Evolutionary conservation across 2,329 filamentous ascomycete genomes (phyloP).

Genomic region (Penicillium decumbens): DNA sequence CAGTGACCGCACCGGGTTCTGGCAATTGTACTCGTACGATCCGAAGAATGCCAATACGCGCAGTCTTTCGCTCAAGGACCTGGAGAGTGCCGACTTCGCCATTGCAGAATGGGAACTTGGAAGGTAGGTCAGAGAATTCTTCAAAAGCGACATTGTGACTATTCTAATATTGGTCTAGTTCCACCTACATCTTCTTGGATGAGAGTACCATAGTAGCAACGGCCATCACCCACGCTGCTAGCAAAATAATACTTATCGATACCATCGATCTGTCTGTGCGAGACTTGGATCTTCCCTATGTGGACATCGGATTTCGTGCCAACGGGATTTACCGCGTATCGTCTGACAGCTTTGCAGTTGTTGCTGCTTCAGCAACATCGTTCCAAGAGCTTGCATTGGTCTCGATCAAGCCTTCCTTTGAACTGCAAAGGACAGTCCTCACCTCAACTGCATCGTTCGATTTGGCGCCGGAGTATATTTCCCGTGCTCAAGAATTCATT

Average conservation of each 20-base stretch:
- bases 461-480: conserved; percentile 18
- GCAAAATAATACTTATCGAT: conserved; percentile 19
- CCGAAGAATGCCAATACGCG: conserved; percentile 18
- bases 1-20: conserved; percentile 46
- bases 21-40: conserved; percentile 46
- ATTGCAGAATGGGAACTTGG: conserved; percentile 30
- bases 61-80: conserved; percentile 35
- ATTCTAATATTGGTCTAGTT: conserved; percentile 6
- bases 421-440: conserved; percentile 8
- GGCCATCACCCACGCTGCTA: conserved; percentile 18
- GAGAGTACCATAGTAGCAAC: conserved; percentile 19
- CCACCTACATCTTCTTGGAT: conserved; percentile 20
- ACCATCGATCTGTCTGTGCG: conserved; percentile 7
- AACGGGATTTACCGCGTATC: conserved; percentile 18
- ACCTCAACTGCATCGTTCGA: conserved; percentile 17
- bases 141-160: neutral
- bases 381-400: conserved; percentile 21
- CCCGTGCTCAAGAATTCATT: conserved; percentile 34
- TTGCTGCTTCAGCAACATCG: conserved; percentile 18
- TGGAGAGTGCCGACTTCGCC: conserved; percentile 40
- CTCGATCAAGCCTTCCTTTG: conserved; percentile 7
- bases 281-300: conserved; percentile 18
- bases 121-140: conserved; percentile 11
- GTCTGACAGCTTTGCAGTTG: conserved; percentile 16
- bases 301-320: conserved; percentile 11